Base-by-base conservation (phyloP, 306 rosid species). In the Rosa chinensis region DNA sequence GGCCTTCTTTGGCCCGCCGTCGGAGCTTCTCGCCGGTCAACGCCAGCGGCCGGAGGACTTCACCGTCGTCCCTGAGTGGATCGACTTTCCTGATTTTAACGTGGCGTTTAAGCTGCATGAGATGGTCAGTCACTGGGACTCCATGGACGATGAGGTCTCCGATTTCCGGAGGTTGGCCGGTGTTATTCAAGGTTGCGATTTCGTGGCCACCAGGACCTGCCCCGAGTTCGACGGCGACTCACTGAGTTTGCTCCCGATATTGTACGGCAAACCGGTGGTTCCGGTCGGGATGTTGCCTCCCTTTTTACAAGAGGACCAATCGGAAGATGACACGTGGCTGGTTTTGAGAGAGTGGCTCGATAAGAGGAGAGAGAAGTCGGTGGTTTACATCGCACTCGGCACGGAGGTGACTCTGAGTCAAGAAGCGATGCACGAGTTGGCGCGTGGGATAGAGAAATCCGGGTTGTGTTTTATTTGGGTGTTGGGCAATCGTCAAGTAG, bases 201-300 rank as follows among this genome's bases (percentile, higher is more conserved):
- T 74, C 0, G 71, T 78, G 5, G 14, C 25, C 1, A 6, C 16
- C 0, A 39, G 82, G 25, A 82, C 58, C 58, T 59, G 69, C 8
- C 47, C 77, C 47, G 82, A 73, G 80, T 67, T 73, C 4, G 86
- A 82, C 9, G 6, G 73, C 0, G 76, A 78, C 48, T 67, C 79
- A 0, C 48, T 78, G 59, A 49, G 59, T 49, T 16, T 78, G 18
- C 72, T 82, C 59, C 6, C 37, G 20, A 74, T 49, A 2, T 44
- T 82, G 4, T 78, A 82, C 73, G 16, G 45, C 1, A 82, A 78
- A 68, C 79, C 82, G 16, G 85, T 78, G 50, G 48, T 82, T 74
- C 82, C 82, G 1, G 49, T 82, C 10, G 85, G 85, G 12, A 1
- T 82, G 37, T 66, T 73, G 0, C 76, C 76, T 0, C 69, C 77